A percentile compares a stretch with the other conserved stretches of the same genome.
phyloP scores from a whole-genome alignment of 257 asterid species.

The Scutellaria minor region DNA sequence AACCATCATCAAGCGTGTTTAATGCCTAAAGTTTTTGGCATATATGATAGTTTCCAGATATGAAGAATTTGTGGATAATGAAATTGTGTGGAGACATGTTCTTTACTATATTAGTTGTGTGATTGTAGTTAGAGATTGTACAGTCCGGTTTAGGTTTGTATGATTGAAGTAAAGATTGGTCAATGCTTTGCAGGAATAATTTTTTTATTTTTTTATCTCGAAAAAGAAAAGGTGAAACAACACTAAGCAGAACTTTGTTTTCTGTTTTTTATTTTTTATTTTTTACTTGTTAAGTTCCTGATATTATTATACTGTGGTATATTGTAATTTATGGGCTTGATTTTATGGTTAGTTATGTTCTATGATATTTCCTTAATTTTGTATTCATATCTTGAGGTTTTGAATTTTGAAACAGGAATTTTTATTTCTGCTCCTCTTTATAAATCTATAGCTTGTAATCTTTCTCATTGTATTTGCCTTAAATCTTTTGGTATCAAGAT shows the following conservation, averaged over 20 bases:
- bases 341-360: not conserved
- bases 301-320: not conserved
- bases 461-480: too few species aligned
- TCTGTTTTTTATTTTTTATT: not conserved
- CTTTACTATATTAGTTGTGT: not conserved
- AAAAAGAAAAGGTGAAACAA: not conserved
- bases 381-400: not conserved
- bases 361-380: not conserved
- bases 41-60: not conserved
- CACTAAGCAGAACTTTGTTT: not conserved
- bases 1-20: not conserved
- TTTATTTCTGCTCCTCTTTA: too few species aligned
- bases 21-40: not conserved
- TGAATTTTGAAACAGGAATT: too few species aligned
- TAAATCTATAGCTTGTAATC: too few species aligned
- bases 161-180: not conserved
- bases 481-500: too few species aligned
- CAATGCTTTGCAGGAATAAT: not conserved
- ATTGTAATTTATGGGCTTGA: not conserved
- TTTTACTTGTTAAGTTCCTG: not conserved
- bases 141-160: not conserved
- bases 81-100: not conserved
- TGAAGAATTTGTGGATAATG: not conserved
- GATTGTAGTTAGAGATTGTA: not conserved
- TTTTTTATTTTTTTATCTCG: not conserved